Evolutionary conservation across 2,329 filamentous ascomycete genomes (phyloP).

Genomic region (Fusarium longipes): DNA sequence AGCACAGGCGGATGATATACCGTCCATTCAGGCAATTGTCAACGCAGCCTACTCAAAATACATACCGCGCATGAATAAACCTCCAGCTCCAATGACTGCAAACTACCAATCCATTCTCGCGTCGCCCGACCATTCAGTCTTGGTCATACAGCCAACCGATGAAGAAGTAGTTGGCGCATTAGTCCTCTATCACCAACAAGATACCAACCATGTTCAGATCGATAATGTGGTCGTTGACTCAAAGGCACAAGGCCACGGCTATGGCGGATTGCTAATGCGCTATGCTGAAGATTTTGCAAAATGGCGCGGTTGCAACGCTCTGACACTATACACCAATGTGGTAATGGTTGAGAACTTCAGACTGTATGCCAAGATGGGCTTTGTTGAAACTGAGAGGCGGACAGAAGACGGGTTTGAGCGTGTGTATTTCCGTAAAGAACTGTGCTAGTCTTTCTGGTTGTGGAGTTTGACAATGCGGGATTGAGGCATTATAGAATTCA

Average conservation of each 20-base stretch:
- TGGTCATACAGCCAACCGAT: constrained; percentile 35
- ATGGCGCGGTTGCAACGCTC: constrained; percentile 33
- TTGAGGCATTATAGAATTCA: background rate
- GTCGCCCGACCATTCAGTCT: constrained; percentile 43
- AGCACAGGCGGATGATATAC: constrained; percentile 34
- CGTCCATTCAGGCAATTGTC: constrained; percentile 48
- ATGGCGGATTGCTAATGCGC: constrained; percentile 48
- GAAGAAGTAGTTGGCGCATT: constrained; percentile 46
- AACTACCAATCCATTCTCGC: constrained; percentile 49
- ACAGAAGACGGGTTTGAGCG: constrained; percentile 50
- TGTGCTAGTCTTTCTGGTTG: background rate
- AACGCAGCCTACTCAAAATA: constrained; percentile 50
- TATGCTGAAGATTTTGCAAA: constrained; percentile 47
- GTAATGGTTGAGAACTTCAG: constrained; percentile 51
- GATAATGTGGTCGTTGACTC: constrained; percentile 49
- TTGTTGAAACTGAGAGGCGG: constrained; percentile 47
- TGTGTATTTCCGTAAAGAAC: constrained; percentile 50
- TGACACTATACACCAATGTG: constrained; percentile 51
- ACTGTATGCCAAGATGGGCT: constrained; percentile 49
- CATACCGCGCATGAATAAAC: constrained; percentile 50
- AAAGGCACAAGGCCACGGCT: constrained; percentile 48
- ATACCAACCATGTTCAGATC: constrained; percentile 34
- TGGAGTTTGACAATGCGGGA: background rate
- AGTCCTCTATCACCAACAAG: constrained; percentile 33
- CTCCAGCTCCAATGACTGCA: constrained; percentile 52